Evolutionary conservation across 768 basidiomycete genomes (phyloP).

Genomic region (Collybiopsis luxurians): DNA sequence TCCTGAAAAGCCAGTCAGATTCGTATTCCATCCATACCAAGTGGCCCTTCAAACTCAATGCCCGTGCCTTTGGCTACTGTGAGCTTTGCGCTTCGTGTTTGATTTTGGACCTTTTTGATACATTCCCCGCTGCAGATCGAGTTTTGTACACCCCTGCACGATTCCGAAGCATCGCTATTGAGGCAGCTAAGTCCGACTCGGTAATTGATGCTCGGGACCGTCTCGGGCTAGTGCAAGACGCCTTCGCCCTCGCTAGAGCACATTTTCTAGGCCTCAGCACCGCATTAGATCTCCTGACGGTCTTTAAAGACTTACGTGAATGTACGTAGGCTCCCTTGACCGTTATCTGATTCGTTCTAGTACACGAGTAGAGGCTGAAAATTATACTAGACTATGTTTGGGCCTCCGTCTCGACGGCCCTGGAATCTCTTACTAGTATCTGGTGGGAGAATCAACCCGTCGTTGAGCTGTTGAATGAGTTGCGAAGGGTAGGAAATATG

Average conservation of each 20-base stretch:
- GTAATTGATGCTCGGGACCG: slow-evolving; percentile 82
- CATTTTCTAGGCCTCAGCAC: slow-evolving; percentile 77
- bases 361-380: neutral
- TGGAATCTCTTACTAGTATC: slow-evolving; percentile 52
- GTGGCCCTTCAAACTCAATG: slow-evolving; percentile 87
- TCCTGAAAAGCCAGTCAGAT: slow-evolving; percentile 70
- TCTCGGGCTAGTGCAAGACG: slow-evolving; percentile 85
- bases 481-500: slow-evolving; percentile 49
- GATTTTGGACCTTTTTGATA: slow-evolving; percentile 3
- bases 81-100: slow-evolving; percentile 27
- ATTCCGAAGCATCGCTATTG: slow-evolving; percentile 71
- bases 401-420: slow-evolving; percentile 60
- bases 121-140: too few species aligned
- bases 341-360: neutral
- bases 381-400: slow-evolving; percentile 69
- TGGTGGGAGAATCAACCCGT: slow-evolving; percentile 82
- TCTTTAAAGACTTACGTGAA: slow-evolving; percentile 72
- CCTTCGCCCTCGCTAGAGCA: slow-evolving; percentile 78
- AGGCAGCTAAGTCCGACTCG: slow-evolving; percentile 66
- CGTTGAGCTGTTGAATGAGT: slow-evolving; percentile 52
- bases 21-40: slow-evolving; percentile 69
- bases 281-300: slow-evolving; percentile 46
- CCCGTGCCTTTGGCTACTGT: slow-evolving; percentile 88
- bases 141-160: slow-evolving; percentile 84
- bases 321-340: slow-evolving; percentile 43